A percentile compares a stretch with the other conserved stretches of the same genome.
Evolutionary conservation across 108 stramenopile species (phyloP).

Genomic region (Fistulifera solaris): DNA sequence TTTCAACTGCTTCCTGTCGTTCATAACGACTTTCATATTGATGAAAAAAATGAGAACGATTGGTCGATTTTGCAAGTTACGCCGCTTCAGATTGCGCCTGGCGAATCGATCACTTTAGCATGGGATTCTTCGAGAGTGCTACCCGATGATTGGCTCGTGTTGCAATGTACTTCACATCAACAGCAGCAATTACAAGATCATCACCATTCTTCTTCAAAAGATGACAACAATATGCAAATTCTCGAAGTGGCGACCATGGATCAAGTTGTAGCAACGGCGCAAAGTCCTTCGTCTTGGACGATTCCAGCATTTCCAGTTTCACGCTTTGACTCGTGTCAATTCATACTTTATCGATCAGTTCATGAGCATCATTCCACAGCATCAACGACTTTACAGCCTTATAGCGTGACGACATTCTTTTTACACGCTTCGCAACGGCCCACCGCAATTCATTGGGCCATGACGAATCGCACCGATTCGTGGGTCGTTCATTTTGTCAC

Average conservation of each 20-base stretch:
- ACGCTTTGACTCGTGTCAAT: conserved; percentile 31
- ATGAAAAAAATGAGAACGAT: not conserved
- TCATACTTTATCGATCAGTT: conserved; percentile 20
- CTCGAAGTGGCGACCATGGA: conserved; percentile 6
- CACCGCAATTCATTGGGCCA: conserved; percentile 42
- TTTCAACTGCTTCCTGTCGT: not conserved
- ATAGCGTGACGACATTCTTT: conserved; percentile 7
- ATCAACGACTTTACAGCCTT: conserved; percentile 8
- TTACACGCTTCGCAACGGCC: conserved; percentile 18
- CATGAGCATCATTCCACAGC: not conserved
- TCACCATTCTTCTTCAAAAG: not conserved
- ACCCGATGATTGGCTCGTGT: not conserved
- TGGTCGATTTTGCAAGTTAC: not conserved
- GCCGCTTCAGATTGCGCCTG: not conserved
- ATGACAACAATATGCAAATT: not conserved
- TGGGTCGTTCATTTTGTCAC: conserved; percentile 57
- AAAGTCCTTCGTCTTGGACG: conserved; percentile 20
- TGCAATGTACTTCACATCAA: not conserved
- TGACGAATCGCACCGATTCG: conserved; percentile 16
- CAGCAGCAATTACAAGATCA: not conserved
- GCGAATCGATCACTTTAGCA: conserved; percentile 4
- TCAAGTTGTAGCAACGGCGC: not conserved
- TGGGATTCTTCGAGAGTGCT: conserved; percentile 1
- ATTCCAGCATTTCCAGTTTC: conserved; percentile 44
- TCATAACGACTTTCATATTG: not conserved